Conservation (phyloP, 129 eudicot species). For the Saposhnikovia divaricata region DNA sequence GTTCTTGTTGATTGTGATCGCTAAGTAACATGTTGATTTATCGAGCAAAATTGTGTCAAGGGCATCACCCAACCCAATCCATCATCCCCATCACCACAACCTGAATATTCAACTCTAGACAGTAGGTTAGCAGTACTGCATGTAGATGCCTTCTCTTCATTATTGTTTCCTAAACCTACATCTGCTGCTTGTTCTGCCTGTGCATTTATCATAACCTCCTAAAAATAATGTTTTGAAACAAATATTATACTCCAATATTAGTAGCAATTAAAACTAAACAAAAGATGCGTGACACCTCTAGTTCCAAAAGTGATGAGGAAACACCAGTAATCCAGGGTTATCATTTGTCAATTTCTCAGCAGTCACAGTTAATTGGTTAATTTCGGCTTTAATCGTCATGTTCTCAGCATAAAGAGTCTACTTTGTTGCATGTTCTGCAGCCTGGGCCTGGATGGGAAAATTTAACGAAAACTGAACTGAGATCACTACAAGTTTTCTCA, state of each 20-base stretch:
- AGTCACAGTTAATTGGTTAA: constrained; percentile 45
- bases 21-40: too few relatives aligned
- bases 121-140: too few relatives aligned
- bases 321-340: constrained; percentile 58
- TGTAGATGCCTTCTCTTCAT: constrained; percentile 23
- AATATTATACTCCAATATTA: neutral
- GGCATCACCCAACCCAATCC: too few relatives aligned
- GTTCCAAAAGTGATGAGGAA: neutral
- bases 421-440: constrained; percentile 74
- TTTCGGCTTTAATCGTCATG: constrained; percentile 41
- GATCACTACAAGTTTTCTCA: neutral
- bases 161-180: constrained; percentile 15
- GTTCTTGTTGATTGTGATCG: too few relatives aligned
- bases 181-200: too few relatives aligned
- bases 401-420: constrained; percentile 62
- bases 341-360: constrained; percentile 64
- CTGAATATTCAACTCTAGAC: too few relatives aligned
- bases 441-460: constrained; percentile 48
- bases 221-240: constrained; percentile 2
- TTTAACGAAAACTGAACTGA: neutral
- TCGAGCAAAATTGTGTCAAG: constrained; percentile 48
- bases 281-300: too few relatives aligned
- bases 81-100: too few relatives aligned
- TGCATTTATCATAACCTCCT: constrained; percentile 66
- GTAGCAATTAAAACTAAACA: neutral